Evolutionary conservation across 352 stramenopile species (phyloP).

Genomic region (Saprolegnia parasitica): DNA sequence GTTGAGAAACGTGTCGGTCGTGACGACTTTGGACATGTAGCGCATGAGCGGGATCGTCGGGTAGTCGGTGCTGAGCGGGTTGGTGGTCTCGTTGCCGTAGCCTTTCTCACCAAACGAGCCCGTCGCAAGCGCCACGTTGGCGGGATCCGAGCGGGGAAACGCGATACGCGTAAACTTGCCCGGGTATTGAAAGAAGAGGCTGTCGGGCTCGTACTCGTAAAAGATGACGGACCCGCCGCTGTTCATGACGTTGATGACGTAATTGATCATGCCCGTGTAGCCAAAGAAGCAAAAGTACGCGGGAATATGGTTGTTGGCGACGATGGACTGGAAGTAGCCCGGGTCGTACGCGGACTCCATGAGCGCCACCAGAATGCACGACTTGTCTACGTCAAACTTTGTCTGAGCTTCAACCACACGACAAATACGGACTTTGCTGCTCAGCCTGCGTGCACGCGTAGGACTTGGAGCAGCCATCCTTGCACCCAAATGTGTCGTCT

Average conservation of each 20-base stretch:
- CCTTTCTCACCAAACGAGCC: neutral
- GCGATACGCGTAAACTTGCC: conserved; percentile 41
- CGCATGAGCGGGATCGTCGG: conserved; percentile 38
- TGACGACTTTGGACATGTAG: conserved; percentile 35
- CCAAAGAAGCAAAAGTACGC: conserved; percentile 65
- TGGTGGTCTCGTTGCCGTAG: conserved; percentile 39
- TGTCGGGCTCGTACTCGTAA: conserved; percentile 51
- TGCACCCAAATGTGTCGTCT: conserved; percentile 41
- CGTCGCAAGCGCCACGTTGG: conserved; percentile 1
- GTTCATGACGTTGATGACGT: conserved; percentile 35
- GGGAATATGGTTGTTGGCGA: conserved; percentile 47
- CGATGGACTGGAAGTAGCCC: conserved; percentile 42
- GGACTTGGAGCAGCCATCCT: conserved; percentile 41
- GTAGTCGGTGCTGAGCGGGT: conserved; percentile 44
- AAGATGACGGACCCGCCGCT: conserved; percentile 39
- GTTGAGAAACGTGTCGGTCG: conserved; percentile 31
- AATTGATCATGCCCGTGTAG: conserved; percentile 37
- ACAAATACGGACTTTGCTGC: neutral
- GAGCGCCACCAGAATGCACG: conserved; percentile 45
- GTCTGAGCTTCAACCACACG: neutral
- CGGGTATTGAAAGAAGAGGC: conserved; percentile 41
- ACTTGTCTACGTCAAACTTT: conserved; percentile 27
- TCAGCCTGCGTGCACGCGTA: conserved; percentile 44
- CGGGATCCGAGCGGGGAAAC: conserved; percentile 1
- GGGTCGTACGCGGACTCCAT: conserved; percentile 45